A percentile compares a stretch with the other conserved stretches of the same genome.
These are phyloP conservation scores for Bolboschoenoplectus hybrid DNA, from an alignment of 202 grass and related monocot genomes.

Conservation along the genomic window DNA sequence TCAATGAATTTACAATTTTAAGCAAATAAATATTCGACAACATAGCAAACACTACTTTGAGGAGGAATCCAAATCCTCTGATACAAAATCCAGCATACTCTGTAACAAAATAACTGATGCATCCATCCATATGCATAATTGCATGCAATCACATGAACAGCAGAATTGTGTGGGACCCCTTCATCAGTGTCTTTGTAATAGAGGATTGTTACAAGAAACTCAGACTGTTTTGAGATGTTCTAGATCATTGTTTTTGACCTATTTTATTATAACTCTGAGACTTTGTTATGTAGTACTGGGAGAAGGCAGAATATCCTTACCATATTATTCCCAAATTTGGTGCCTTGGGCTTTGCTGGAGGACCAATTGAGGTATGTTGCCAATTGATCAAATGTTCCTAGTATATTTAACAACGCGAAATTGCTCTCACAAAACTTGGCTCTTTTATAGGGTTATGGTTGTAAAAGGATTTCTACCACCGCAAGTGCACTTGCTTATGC, in stretches of 20 bases:
- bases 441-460: slow-evolving; percentile 65
- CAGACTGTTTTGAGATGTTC: background rate
- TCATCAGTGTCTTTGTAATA: too few species aligned
- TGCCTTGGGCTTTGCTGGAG: background rate
- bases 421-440: background rate
- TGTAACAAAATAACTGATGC: too few species aligned
- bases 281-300: slow-evolving; percentile 53
- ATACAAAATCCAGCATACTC: too few species aligned
- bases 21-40: background rate
- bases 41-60: too few species aligned
- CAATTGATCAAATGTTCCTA: background rate
- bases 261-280: slow-evolving; percentile 30
- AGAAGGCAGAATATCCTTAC: slow-evolving; percentile 75
- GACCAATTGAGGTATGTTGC: background rate
- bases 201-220: background rate
- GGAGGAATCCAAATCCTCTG: too few species aligned
- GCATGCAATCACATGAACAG: too few species aligned
- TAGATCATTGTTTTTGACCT: too few species aligned
- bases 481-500: slow-evolving; percentile 59
- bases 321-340: slow-evolving; percentile 51
- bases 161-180: too few species aligned
- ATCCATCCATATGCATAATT: too few species aligned
- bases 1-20: background rate
- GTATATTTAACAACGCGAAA: background rate
- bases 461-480: slow-evolving; percentile 65